Evolutionary conservation across 768 basidiomycete genomes (phyloP), one percentile per base, ranked within the genome.

Genomic region (Phaffia tasmanica): DNA sequence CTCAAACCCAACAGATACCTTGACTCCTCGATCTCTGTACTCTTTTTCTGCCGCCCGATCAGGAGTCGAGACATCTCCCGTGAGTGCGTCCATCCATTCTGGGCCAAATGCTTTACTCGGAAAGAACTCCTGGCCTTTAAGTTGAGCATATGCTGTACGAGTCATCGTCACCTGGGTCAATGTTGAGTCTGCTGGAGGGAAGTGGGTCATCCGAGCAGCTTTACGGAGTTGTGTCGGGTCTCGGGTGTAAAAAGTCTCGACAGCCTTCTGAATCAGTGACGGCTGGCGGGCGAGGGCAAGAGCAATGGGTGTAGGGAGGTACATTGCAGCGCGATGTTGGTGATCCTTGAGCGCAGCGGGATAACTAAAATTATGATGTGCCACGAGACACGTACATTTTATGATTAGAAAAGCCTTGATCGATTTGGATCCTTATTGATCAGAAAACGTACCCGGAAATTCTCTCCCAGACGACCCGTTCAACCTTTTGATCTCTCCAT

Each of bases 1-100:
- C 78, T 99, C 95, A 69, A 97, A 97, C 1, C 95, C 95, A 70
- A 89, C 89, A 1, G 91, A 85, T 62, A 98, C 85, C 79, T 98
- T 98, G 85, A 97, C 87, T 9, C 94, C 94, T 32, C 89, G 75
- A 76, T 91, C 88, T 65, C 83, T 81, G 85, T 88, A 85, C 71
- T 85, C 81, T 84, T 85, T 84, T 70, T 88, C 85, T 51, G 79
- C 76, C 1, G 82, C 83, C 6, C 81, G 84, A 76, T 87, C 84
- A 23, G 70, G 70, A 70, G 63, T 27, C n/a, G 30, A 29, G 16
- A 49, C 62, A 0, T 65, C 70, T 8, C 18, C 47, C 16, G 57
- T 58, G 6, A 65, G 55, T 9, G 71, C 70, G 48, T 66, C 56
- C 27, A 62, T 71, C 76, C 62, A 75, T 69, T 77, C 81, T 3